A percentile compares a stretch with the other conserved stretches of the same genome.
phyloP scores from a whole-genome alignment of 2,329 filamentous ascomycete species.

The Basipetospora chlamydospora region DNA sequence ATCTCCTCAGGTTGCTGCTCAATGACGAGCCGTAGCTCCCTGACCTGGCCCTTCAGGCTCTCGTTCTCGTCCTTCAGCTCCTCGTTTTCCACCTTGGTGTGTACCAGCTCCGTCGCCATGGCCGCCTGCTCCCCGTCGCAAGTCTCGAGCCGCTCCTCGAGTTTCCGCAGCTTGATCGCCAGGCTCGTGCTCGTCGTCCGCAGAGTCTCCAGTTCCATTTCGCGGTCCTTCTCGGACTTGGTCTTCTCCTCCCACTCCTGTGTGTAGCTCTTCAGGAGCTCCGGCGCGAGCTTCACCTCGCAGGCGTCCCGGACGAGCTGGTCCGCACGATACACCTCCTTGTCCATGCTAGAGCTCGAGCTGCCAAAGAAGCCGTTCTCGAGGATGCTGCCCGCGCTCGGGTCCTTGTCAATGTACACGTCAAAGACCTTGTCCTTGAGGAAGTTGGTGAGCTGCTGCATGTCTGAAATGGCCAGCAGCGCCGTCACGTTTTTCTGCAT shows the following conservation, averaged over 20 bases:
- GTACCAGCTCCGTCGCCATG: slow-evolving; percentile 80
- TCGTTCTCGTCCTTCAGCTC: slow-evolving; percentile 83
- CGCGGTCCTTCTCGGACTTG: slow-evolving; percentile 65
- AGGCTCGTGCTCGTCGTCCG: slow-evolving; percentile 52
- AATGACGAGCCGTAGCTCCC: slow-evolving; percentile 72
- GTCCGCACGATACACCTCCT: slow-evolving; percentile 91
- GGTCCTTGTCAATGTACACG: slow-evolving; percentile 88
- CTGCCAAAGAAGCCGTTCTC: slow-evolving; percentile 97
- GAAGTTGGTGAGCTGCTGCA: slow-evolving; percentile 76
- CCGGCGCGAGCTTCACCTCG: slow-evolving; percentile 68
- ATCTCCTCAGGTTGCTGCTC: slow-evolving; percentile 83
- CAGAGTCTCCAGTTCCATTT: slow-evolving; percentile 65
- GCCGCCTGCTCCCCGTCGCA: slow-evolving; percentile 84
- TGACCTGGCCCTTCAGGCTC: slow-evolving; percentile 68
- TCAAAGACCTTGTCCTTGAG: slow-evolving; percentile 92
- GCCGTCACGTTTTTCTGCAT: slow-evolving; percentile 86
- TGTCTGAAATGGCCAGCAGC: slow-evolving; percentile 75
- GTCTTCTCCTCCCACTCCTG: slow-evolving; percentile 87
- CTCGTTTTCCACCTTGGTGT: slow-evolving; percentile 86
- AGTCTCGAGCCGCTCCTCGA: slow-evolving; percentile 79
- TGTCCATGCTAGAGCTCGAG: slow-evolving; percentile 76
- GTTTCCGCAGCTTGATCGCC: slow-evolving; percentile 59
- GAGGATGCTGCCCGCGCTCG: slow-evolving; percentile 80
- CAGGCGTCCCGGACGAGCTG: slow-evolving; percentile 88
- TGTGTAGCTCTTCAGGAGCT: slow-evolving; percentile 68